phyloP scores from a whole-genome alignment of 306 rosid species.

The Prunus salicina region DNA sequence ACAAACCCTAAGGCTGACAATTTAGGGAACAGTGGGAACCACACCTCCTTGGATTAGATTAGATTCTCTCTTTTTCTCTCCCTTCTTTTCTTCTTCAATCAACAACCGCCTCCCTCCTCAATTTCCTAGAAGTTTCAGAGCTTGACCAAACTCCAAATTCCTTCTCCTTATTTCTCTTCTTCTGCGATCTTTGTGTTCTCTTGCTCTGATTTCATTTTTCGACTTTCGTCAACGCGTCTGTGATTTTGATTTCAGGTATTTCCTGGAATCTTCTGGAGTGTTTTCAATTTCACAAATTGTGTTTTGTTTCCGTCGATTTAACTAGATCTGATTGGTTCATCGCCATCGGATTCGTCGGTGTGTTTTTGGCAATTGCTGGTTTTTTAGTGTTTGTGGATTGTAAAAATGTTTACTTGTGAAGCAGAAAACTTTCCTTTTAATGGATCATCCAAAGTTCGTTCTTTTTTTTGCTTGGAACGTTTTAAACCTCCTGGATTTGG shows the following conservation, averaged over 20 bases:
- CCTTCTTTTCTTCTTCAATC: slow-evolving; percentile 2
- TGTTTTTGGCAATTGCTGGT: background rate
- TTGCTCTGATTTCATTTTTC: background rate
- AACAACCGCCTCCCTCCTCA: background rate
- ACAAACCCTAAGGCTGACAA: background rate
- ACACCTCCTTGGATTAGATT: background rate
- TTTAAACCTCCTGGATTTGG: background rate
- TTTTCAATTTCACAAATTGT: background rate
- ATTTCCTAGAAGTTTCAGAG: slow-evolving; percentile 12
- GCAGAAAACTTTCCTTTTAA: background rate
- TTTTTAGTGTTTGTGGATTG: background rate
- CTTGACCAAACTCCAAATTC: background rate
- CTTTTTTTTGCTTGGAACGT: background rate
- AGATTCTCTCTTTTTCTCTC: background rate
- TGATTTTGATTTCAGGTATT: slow-evolving; percentile 8
- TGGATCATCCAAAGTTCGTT: background rate
- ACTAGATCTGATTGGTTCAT: slow-evolving; percentile 14
- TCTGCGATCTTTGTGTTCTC: background rate
- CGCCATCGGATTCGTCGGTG: background rate
- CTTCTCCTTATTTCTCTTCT: background rate
- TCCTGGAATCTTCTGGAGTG: slow-evolving; percentile 1
- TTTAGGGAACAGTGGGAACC: background rate
- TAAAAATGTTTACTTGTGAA: background rate
- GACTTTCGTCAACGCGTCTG: background rate
- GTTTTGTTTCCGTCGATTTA: background rate